These are phyloP conservation scores for Fraxinus velutina DNA, from an alignment of 305 asterid species.

Conservation along the genomic window DNA sequence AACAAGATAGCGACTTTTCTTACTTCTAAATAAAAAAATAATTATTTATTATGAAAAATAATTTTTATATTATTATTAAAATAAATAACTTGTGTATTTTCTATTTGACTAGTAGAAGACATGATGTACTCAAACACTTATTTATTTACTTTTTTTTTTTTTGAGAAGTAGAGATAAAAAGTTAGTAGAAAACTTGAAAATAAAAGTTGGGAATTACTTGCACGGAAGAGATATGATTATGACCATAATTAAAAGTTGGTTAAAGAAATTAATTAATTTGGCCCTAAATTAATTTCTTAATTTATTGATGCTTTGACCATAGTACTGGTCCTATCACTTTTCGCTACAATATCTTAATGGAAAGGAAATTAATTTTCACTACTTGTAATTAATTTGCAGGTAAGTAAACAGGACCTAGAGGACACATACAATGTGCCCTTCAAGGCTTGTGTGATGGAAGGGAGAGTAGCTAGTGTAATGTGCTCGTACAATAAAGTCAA, in stretches of 20 bases:
- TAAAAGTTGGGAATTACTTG: slow-evolving; percentile 13
- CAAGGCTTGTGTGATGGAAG: slow-evolving; percentile 67
- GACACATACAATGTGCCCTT: slow-evolving; percentile 79
- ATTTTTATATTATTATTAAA: neutral
- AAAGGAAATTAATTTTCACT: neutral
- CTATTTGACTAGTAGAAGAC: neutral
- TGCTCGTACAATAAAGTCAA: slow-evolving; percentile 80
- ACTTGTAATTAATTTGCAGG: slow-evolving; percentile 31
- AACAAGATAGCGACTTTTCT: neutral
- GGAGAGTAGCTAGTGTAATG: slow-evolving; percentile 74
- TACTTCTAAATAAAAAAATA: neutral
- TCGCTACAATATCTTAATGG: neutral
- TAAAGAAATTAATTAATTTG: neutral
- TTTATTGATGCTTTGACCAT: neutral
- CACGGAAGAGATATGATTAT: slow-evolving; percentile 22
- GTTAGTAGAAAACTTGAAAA: neutral
- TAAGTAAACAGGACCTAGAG: slow-evolving; percentile 67
- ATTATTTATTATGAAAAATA: neutral
- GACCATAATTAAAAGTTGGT: neutral
- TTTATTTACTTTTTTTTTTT: neutral
- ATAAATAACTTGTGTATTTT: neutral
- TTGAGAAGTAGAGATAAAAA: neutral
- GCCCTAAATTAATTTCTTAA: neutral
- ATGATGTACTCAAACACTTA: neutral
- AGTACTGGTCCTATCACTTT: neutral